Evolutionary conservation across 371 early-diverging fungal species (phyloP).

Genomic region (Blastocladiella emersonii): DNA sequence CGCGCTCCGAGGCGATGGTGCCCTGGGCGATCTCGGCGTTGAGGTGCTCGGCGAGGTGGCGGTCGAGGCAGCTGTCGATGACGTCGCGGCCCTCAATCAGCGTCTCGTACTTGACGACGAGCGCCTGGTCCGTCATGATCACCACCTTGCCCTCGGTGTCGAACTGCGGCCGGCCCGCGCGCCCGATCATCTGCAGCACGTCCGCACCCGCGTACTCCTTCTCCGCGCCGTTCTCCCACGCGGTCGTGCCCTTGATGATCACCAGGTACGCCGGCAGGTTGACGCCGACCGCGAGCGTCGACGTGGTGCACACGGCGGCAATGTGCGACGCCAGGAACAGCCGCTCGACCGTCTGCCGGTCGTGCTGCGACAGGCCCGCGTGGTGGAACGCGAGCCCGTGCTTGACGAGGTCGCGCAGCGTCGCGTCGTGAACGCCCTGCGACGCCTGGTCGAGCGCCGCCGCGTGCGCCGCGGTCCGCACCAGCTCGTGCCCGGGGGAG

Average conservation of each 20-base stretch:
- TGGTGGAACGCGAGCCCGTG: constrained; percentile 63
- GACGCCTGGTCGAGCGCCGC: constrained; percentile 42
- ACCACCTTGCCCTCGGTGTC: constrained; percentile 60
- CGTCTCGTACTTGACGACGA: constrained; percentile 35
- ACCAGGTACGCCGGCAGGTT: constrained; percentile 86
- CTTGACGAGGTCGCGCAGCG: constrained; percentile 17
- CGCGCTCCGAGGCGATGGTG: constrained; percentile 34
- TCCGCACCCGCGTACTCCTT: constrained; percentile 54
- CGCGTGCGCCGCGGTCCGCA: constrained; percentile 58
- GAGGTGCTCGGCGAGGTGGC: constrained; percentile 60
- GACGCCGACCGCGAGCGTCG: constrained; percentile 86
- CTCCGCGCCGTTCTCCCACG: constrained; percentile 37
- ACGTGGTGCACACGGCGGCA: constrained; percentile 46
- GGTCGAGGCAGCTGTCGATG: constrained; percentile 62
- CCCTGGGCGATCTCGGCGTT: constrained; percentile 70
- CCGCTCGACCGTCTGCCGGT: constrained; percentile 50
- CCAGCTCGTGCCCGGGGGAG: constrained; percentile 31
- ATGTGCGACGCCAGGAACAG: constrained; percentile 25
- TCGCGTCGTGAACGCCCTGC: background rate
- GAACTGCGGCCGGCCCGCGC: constrained; percentile 82
- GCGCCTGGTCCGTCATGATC: constrained; percentile 50
- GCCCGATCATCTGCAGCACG: constrained; percentile 79
- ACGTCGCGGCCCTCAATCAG: constrained; percentile 37
- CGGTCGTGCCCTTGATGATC: constrained; percentile 58
- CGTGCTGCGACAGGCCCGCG: constrained; percentile 49